Evolutionary conservation across 805 yeast species (phyloP), one percentile per base, ranked within the genome.

Genomic region (Ogataea populi-albae): DNA sequence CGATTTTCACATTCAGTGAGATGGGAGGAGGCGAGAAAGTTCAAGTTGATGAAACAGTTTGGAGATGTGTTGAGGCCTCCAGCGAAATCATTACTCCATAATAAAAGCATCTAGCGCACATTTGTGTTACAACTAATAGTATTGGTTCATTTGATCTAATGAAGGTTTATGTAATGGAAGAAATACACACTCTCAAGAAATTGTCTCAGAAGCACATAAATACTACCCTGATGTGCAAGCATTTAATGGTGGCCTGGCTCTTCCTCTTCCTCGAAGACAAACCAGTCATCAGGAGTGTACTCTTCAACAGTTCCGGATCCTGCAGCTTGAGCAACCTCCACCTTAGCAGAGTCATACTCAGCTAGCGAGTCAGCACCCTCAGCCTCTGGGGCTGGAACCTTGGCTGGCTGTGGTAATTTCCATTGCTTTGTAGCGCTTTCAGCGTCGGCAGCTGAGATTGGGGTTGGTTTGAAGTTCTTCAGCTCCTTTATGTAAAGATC

Each of bases 401-500:
- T 62, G 53, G 98, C 95, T 50, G 87, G 76, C 45, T 73, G 63
- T 55, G 98, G 98, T 46, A 79, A 68, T 43, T 71, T 65, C 93
- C 96, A 93, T 53, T 84, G 77, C 67, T 82, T 79, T 51, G 88
- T 91, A 48, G 81, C 74, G 47, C 78, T 75, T 55, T 80, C 87
- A 45, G 91, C 81, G 50, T 85, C 95, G 49, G 75, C 70, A 41
- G 84, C 77, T 40, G 83, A 66, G 37, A 81, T 60, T 43, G 87
- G 79, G 41, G 81, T 75, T 60, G 96, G 89, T 73, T 88, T 87
- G 79, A 86, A 89, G 45, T 79, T 77, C 71, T 81, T 86, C 66
- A 93, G 71, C 66, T 89, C 95, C 63, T 75, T 79, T 59, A 91
- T 68, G 72, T 89, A 89, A 52, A 89, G 75, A 50, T 89, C 96